Conservation (phyloP, 805 yeast genomes). For the Barnettozyma californica region DNA sequence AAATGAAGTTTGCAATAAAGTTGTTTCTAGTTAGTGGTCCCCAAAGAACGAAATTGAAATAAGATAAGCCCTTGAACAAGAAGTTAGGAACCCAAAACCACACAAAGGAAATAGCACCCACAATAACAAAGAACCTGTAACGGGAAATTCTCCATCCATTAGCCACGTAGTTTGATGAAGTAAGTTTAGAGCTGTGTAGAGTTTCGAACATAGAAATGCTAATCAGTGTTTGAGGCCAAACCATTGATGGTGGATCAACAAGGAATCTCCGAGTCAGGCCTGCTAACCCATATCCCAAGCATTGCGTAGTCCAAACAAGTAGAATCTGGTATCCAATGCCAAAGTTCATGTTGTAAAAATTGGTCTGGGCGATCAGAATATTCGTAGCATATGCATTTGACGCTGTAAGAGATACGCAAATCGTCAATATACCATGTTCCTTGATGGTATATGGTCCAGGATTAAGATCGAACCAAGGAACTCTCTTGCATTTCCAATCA, state of each 20-base stretch:
- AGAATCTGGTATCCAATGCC: constrained; percentile 48
- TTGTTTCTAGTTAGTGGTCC: constrained; percentile 36
- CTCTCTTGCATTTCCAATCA: constrained; percentile 28
- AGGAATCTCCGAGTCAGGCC: constrained; percentile 56
- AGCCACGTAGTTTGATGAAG: constrained; percentile 33
- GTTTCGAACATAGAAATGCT: constrained; percentile 51
- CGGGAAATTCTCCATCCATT: constrained; percentile 51
- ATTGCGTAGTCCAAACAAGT: constrained; percentile 50
- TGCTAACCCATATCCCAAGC: constrained; percentile 63
- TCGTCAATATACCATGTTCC: constrained; percentile 54
- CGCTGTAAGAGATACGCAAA: constrained; percentile 44
- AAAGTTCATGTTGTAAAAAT: constrained; percentile 39
- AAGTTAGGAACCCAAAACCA: constrained; percentile 66
- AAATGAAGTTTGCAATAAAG: constrained; percentile 52
- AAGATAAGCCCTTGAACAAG: constrained; percentile 41
- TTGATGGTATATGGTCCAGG: constrained; percentile 54
- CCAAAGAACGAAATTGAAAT: constrained; percentile 51
- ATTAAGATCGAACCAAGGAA: constrained; percentile 34
- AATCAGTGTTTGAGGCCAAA: constrained; percentile 69
- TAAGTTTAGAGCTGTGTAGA: constrained; percentile 33
- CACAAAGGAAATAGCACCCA: constrained; percentile 37
- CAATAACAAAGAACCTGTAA: constrained; percentile 40
- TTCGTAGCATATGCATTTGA: constrained; percentile 55
- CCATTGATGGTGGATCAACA: constrained; percentile 58
- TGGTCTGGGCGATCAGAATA: constrained; percentile 45